Evolutionary conservation across 495 filamentous ascomycete species (phyloP), one percentile per base, ranked within the genome.

Genomic region (Penicillium cosmopolitanum): DNA sequence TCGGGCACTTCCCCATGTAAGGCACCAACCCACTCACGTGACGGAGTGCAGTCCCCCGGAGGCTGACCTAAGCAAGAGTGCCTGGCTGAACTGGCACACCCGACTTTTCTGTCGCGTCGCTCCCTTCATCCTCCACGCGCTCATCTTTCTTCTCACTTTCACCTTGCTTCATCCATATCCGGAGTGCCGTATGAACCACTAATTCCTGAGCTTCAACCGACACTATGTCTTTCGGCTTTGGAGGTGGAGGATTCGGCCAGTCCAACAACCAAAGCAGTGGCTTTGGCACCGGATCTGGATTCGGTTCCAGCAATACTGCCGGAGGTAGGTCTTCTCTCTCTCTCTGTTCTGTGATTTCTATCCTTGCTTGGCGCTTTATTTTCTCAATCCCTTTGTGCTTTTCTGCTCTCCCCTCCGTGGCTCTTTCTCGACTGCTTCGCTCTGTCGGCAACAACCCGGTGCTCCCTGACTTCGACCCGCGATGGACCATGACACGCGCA

Each of bases 241-340:
- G 77, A 70, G 82, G 82, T 56, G 79, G 77, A 71, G 83, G 82
- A 66, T 89, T 89, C 71, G 86, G 86, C 67, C 77, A 83, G 64
- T 84, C 79, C 60, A 85, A 84, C 66, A 80, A 84, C 69, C 76
- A 81, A 60, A 80, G 78, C 54, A 77, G 77, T 61, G 82, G 79
- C 56, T 84, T 81, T 67, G 77, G 79, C 44, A 61, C 70, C 62
- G 66, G 73, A 68, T 73, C 68, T 68, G 73, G 69, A 34, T 75
- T 73, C 58, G 76, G 77, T 61, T 60, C 69, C 61, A 67, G 70
- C 51, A 68, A 66, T 63, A 71, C 75, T 68, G 63, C 69, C 68
- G 75, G 71, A 77, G 73, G 76, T 80, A 78, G 76, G 74, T 88
- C 36, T 60, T 56, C 31, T 47, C 60, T 47, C 60, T 65, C 42